These are phyloP conservation scores for Priceomyces haplophilus DNA, from an alignment of 805 yeast species.

Conservation along the genomic window DNA sequence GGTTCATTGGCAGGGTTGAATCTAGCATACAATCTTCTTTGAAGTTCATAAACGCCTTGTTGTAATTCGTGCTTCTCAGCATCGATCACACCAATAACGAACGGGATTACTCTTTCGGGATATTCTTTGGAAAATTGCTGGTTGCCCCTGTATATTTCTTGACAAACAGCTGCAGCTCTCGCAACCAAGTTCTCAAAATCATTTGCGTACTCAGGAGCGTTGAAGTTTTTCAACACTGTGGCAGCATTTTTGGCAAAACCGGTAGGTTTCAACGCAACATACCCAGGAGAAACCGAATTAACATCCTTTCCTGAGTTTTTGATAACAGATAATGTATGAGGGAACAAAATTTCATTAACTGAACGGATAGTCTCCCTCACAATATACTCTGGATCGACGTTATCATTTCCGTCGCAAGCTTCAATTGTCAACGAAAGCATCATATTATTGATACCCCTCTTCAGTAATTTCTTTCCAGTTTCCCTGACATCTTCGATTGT, in stretches of 20 bases:
- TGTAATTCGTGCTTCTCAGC: constrained; percentile 90
- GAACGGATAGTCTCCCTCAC: constrained; percentile 64
- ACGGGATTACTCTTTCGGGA: constrained; percentile 68
- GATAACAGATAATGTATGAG: constrained; percentile 65
- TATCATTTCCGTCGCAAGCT: constrained; percentile 78
- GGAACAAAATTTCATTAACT: constrained; percentile 62
- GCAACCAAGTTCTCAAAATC: constrained; percentile 58
- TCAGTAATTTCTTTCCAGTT: constrained; percentile 65
- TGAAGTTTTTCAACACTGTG: constrained; percentile 62
- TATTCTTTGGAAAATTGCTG: constrained; percentile 43
- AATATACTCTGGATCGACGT: constrained; percentile 57
- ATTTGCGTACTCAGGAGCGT: constrained; percentile 40
- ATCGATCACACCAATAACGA: constrained; percentile 76
- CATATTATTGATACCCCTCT: constrained; percentile 86
- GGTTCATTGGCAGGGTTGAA: constrained; percentile 62
- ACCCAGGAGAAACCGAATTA: constrained; percentile 82
- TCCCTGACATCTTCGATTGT: constrained; percentile 61
- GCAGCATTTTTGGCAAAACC: constrained; percentile 81
- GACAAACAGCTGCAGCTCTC: constrained; percentile 64
- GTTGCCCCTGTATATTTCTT: constrained; percentile 54
- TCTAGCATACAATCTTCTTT: constrained; percentile 70
- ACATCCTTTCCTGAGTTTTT: constrained; percentile 42
- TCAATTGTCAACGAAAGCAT: constrained; percentile 93
- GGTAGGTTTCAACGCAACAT: constrained; percentile 90
- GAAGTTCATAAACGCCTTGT: constrained; percentile 87